These are phyloP conservation scores for Cryptosporidium felis DNA, from an alignment of 169 alveolate species.

Conservation along the genomic window DNA sequence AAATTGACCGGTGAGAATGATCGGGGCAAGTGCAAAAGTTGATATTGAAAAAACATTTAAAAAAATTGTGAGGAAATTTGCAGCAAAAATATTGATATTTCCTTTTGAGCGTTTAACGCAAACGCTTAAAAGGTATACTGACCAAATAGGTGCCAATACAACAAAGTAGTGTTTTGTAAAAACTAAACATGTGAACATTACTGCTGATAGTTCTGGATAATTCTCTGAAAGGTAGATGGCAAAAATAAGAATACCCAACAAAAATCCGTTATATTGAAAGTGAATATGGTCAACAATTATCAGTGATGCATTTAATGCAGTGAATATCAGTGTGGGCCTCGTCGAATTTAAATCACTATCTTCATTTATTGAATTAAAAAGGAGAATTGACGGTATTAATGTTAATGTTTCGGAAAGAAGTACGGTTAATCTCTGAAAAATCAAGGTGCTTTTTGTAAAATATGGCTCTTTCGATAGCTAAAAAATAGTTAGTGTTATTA, in stretches of 20 bases:
- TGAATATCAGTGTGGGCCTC: constrained; percentile 44
- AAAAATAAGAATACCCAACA: constrained; percentile 78
- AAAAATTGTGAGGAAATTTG: neutral
- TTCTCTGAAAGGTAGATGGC: constrained; percentile 21
- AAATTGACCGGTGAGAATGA: constrained; percentile 69
- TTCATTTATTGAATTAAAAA: neutral
- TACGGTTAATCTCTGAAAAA: constrained; percentile 80
- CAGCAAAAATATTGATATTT: constrained; percentile 26
- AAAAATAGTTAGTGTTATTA: neutral
- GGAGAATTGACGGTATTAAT: constrained; percentile 61
- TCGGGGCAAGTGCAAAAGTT: constrained; percentile 76
- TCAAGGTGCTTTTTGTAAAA: constrained; percentile 68
- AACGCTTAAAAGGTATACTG: constrained; percentile 72
- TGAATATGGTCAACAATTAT: constrained; percentile 83
- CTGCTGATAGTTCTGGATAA: constrained; percentile 36
- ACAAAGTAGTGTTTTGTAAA: constrained; percentile 74
- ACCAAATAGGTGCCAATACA: constrained; percentile 77
- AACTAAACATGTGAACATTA: constrained; percentile 23
- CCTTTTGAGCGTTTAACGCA: constrained; percentile 68
- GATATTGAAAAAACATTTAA: constrained; percentile 27
- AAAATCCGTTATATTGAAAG: constrained; percentile 79
- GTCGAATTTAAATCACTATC: constrained; percentile 3
- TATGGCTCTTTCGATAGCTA: constrained; percentile 62
- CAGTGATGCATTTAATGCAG: constrained; percentile 78
- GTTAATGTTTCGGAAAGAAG: constrained; percentile 76